Base-by-base conservation (phyloP, 768 basidiomycete genomes). In the Dioszegia aurantiaca region DNA sequence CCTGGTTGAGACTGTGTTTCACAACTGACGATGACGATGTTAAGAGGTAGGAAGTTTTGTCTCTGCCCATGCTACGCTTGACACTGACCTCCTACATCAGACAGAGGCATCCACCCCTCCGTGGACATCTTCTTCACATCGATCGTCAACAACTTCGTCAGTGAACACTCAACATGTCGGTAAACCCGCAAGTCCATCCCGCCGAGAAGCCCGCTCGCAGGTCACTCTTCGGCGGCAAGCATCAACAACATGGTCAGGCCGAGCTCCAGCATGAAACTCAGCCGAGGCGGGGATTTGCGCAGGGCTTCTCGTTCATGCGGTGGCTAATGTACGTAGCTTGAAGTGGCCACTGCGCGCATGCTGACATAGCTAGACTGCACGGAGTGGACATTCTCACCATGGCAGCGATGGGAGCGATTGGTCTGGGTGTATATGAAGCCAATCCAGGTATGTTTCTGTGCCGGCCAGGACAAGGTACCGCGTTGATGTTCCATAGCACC, bases 391-490 rank as follows among this genome's bases (percentile, higher is more conserved):
- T 84, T 12, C 75, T 84, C 26, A 83, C 83, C 1, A 82, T 85
- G 83, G 80, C 79, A 0, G 67, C 81, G n/a, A 82, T 83, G 79
- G 83, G 82, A 26, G 73, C 74, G 9, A 57, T 78, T 30, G 82
- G 80, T 0, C 70, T 84, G 16, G 83, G 83, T 17, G 79, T 84
- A 3, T 83, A 84, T 67, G 78, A 80, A 63, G 83, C 82, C 10
- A 59, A 70, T 40, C 77, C 77, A 11, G 59, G 41, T 56, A 12
- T 6, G 55, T 37, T 14, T 12, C n/a, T 12, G 0, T 14, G 16
- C 19, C 11, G 19, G n/a, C 30, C 6, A 3, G 6, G 17, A n/a
- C 48, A 33, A 36, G 11, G 19, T 42, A 16, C 24, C n/a, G n/a
- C 45, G 43, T 16, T 6, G 41, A 9, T 33, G 14, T 33, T 14